Evolutionary conservation across 2,329 filamentous ascomycete species (phyloP), one percentile per base, ranked within the genome.

Genomic region (Fusarium anguioides): DNA sequence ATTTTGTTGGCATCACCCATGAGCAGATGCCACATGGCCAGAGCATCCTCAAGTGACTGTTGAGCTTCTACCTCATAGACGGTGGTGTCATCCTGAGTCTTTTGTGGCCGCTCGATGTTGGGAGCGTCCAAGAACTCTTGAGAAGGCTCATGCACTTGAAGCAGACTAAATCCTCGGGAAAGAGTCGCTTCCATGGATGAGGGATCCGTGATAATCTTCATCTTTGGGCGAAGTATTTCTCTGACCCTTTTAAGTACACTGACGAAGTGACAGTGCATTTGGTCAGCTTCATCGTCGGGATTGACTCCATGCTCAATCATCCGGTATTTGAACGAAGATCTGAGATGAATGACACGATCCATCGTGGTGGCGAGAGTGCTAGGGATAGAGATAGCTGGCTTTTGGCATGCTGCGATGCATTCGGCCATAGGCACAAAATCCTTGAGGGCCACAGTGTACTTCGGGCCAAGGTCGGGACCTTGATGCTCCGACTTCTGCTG

Each of bases 351-450:
- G 3, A 55, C 42, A 6, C 51, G 42, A 2, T 37, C 5, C 5
- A 60, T 21, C 1, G 51, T 60, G 8, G 21, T 23, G 12, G 39
- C 15, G 10, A 60, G 36, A 9, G 37, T 37, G 14, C 17, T 10
- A 3, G 56, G 44, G 1, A 49, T 27, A 2, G 26, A 11, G 12
- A 60, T 35, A 6, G 15, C 24, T 5, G 56, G 51, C 20, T 44
- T 49, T 6, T 15, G 31, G 20, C 27, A 45, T 5, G 33, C 14
- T 6, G 11, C 26, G 14, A 60, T 57, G 9, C 20, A 33, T 11
- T 57, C 26, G 6, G 56, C 56, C 51, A 60, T 57, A 15, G 57
- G 51, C 4, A 50, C 11, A 21, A 44, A 45, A 15, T 60, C 44
- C 6, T 44, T 24, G 11, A 60, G 17, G 1, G 21, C 42, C 6